Evolutionary conservation across 441 rosid species (phyloP), one percentile per base, ranked within the genome.

Genomic region (Syzygium syzygioides): DNA sequence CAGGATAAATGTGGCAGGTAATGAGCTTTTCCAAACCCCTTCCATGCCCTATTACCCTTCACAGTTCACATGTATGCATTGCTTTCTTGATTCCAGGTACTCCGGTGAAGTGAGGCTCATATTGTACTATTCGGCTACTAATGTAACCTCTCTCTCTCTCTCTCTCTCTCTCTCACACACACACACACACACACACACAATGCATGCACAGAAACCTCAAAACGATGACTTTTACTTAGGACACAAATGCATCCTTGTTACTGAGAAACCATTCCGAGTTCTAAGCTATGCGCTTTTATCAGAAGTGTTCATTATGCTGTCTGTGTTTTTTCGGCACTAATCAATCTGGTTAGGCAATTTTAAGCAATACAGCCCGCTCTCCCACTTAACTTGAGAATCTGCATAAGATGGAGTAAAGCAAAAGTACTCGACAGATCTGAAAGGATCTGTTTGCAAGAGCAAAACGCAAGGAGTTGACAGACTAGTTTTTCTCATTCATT

Each of bases 81-180:
- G 55, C 26, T 34, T 90, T 54, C 37, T 23, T 37, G 25, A 52
- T 48, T 37, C 79, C 89, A 94, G 95, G 79, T 92, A 91, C n/a
- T 57, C 96, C 0, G 94, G 96, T 32, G 92, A 93, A 89, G 91
- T 93, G 55, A 87, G 93, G 91, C 90, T 94, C 45, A 94, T 92
- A 79, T 26, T 91, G 86, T 92, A 92, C 87, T 89, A 89, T 79
- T 60, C 92, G 11, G 90, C 87, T 60, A 66, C 91, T 86, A 87
- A 60, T 4, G 95, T 91, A 89, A 88, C 23, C 76, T 64, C 76
- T 64, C 37, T 30, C 79, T 68, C 7, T 57, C 26, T 56, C 59
- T 3, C 60, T 9, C 28, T 56, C 59, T 8, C 26, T 6, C 32
- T 12, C 32, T 26, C 34, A 4, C 30, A 41, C 41, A 41, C 45